Percentiles rank a stretch among this genome's conserved stretches.
These are phyloP conservation scores for Wallemia hederae DNA, from an alignment of 1,284 basidiomycete species.

Conservation along the genomic window DNA sequence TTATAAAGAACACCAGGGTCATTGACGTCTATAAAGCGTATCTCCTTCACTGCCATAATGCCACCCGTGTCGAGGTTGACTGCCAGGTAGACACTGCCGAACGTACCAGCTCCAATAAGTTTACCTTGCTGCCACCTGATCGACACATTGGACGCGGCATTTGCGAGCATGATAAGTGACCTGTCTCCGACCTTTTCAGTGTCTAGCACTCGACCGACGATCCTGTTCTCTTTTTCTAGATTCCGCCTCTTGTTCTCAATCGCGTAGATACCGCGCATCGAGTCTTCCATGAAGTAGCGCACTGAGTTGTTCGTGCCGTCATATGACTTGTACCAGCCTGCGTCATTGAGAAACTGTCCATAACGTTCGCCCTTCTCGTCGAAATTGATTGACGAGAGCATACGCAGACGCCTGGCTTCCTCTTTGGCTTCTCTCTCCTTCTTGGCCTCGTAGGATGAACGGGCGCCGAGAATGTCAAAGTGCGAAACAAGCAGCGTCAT, in stretches of 20 bases:
- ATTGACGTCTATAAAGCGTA: slow-evolving; percentile 79
- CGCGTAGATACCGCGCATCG: slow-evolving; percentile 27
- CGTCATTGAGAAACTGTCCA: slow-evolving; percentile 6
- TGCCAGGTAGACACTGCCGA: slow-evolving; percentile 89
- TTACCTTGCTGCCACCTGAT: slow-evolving; percentile 96
- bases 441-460: slow-evolving; percentile 62
- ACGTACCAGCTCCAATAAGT: slow-evolving; percentile 91
- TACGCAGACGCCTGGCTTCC: slow-evolving; percentile 24
- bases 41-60: slow-evolving; percentile 98
- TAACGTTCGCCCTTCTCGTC: slow-evolving; percentile 18
- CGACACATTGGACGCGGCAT: slow-evolving; percentile 74
- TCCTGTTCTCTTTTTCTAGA: slow-evolving; percentile 35
- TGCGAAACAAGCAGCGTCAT: slow-evolving; percentile 89
- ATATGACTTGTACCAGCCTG: slow-evolving; percentile 4
- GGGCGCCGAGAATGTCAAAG: slow-evolving; percentile 87
- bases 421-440: slow-evolving; percentile 59
- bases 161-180: slow-evolving; percentile 66
- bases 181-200: slow-evolving; percentile 71
- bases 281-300: slow-evolving; percentile 40
- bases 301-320: slow-evolving; percentile 26
- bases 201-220: slow-evolving; percentile 65
- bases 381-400: slow-evolving; percentile 18
- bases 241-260: slow-evolving; percentile 33
- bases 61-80: slow-evolving; percentile 90
- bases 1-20: slow-evolving; percentile 55